A percentile compares a stretch with the other conserved stretches of the same genome.
phyloP scores from a whole-genome alignment of 768 basidiomycete species.

The Suillus placidus region DNA sequence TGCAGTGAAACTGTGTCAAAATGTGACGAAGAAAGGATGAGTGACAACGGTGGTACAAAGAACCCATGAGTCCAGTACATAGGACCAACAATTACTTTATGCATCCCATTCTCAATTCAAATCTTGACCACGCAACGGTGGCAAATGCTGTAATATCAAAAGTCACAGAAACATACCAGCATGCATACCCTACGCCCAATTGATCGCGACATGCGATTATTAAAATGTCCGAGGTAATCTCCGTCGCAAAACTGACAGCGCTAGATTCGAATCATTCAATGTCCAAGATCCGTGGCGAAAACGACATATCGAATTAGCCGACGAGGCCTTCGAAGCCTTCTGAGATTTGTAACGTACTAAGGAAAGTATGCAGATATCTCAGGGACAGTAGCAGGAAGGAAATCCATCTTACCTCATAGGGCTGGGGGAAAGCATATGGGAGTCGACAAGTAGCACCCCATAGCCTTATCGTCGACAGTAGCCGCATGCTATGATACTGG shows the following conservation, averaged over 20 bases:
- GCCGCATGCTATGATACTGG: background rate
- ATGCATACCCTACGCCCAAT: background rate
- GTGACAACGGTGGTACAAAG: slow-evolving; percentile 3
- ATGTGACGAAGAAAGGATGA: background rate
- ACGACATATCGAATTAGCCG: background rate
- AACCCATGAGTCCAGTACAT: background rate
- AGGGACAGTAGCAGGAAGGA: background rate
- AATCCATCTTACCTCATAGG: background rate
- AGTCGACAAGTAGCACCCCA: background rate
- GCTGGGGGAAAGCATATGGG: background rate
- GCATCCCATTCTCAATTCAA: background rate
- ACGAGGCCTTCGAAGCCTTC: background rate
- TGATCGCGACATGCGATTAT: background rate
- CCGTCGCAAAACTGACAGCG: background rate
- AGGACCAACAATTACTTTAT: background rate
- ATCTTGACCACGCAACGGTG: background rate
- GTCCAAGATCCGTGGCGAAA: background rate
- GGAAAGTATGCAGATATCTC: background rate
- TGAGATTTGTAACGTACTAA: background rate
- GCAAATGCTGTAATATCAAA: background rate
- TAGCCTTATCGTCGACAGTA: background rate
- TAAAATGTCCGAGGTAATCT: slow-evolving; percentile 2
- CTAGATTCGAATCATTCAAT: background rate
- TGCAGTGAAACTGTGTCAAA: background rate
- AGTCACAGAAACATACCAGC: no score